A percentile compares a stretch with the other conserved stretches of the same genome.
These are phyloP conservation scores for Amanita fuliginea DNA, from an alignment of 768 basidiomycete species.

Conservation along the genomic window DNA sequence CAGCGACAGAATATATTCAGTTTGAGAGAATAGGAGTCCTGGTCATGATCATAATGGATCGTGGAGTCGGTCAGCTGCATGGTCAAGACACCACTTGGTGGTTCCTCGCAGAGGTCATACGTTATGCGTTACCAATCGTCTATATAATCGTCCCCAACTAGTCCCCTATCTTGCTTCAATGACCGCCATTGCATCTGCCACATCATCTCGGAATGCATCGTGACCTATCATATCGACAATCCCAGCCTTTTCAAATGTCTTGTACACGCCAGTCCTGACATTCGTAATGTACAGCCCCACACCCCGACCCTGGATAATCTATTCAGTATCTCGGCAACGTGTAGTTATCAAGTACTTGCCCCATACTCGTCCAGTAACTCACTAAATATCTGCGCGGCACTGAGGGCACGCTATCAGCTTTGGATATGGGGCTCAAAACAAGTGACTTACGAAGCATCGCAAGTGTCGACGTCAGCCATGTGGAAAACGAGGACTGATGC, in stretches of 20 bases:
- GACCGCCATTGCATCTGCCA: slow-evolving; percentile 39
- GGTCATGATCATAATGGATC: neutral
- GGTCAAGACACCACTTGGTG: no score
- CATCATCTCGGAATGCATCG: slow-evolving; percentile 37
- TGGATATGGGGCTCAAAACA: neutral
- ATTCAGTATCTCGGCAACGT: neutral
- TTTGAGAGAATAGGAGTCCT: neutral
- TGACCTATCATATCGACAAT: slow-evolving; percentile 36
- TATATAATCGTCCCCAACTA: neutral
- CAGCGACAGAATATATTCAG: neutral
- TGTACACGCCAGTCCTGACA: slow-evolving; percentile 25
- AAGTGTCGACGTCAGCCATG: slow-evolving; percentile 81
- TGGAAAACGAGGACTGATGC: slow-evolving; percentile 83
- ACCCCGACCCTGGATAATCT: slow-evolving; percentile 27
- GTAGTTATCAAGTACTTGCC: slow-evolving; percentile 23
- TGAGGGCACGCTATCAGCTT: slow-evolving; percentile 15
- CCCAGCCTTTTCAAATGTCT: slow-evolving; percentile 38
- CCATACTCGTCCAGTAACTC: slow-evolving; percentile 73
- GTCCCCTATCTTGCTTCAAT: slow-evolving; percentile 16
- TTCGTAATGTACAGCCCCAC: slow-evolving; percentile 45
- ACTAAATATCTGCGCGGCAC: slow-evolving; percentile 75
- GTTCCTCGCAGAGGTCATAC: neutral
- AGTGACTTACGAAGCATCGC: slow-evolving; percentile 77
- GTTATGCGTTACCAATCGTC: neutral
- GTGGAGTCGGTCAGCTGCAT: neutral